phyloP scores from a whole-genome alignment of 345 rosid genomes.

The Mercurialis annua region DNA sequence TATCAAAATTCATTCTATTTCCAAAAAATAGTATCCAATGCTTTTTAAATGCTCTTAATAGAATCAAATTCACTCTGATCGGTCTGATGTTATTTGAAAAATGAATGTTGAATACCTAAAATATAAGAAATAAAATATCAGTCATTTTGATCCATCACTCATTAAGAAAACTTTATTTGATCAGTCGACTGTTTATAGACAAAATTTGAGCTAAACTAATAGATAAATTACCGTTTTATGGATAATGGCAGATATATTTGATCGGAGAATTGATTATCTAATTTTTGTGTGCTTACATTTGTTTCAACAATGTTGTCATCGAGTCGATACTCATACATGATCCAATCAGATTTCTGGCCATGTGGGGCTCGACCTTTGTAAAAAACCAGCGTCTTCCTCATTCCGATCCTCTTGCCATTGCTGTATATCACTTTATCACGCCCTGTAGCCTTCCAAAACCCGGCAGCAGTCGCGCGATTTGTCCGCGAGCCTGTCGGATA shows the following conservation, averaged over 20 bases:
- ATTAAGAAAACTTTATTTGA: too few species aligned
- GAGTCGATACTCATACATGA: slow-evolving; percentile 80
- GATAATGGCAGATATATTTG: too few species aligned
- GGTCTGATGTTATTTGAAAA: too few species aligned
- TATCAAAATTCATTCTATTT: too few species aligned
- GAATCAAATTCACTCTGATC: too few species aligned
- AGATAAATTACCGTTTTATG: too few species aligned
- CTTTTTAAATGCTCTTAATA: neutral
- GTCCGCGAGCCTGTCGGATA: slow-evolving; percentile 83
- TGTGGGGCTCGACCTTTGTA: slow-evolving; percentile 86
- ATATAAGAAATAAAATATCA: too few species aligned
- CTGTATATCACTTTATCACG: slow-evolving; percentile 73
- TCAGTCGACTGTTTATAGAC: too few species aligned
- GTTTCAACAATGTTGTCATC: slow-evolving; percentile 45
- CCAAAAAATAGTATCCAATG: too few species aligned
- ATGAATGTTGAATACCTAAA: too few species aligned
- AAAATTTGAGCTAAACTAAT: too few species aligned
- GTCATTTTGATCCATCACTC: too few species aligned
- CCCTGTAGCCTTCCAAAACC: slow-evolving; percentile 89
- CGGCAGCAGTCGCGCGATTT: slow-evolving; percentile 74
- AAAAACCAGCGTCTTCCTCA: slow-evolving; percentile 82
- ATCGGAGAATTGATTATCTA: neutral
- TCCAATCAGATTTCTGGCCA: slow-evolving; percentile 82
- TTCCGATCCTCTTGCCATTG: slow-evolving; percentile 52
- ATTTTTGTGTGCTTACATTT: slow-evolving; percentile 27